A percentile compares a stretch with the other conserved stretches of the same genome.
phyloP scores from a whole-genome alignment of 1,284 basidiomycete species.

The Leccinum glutinopallens region DNA sequence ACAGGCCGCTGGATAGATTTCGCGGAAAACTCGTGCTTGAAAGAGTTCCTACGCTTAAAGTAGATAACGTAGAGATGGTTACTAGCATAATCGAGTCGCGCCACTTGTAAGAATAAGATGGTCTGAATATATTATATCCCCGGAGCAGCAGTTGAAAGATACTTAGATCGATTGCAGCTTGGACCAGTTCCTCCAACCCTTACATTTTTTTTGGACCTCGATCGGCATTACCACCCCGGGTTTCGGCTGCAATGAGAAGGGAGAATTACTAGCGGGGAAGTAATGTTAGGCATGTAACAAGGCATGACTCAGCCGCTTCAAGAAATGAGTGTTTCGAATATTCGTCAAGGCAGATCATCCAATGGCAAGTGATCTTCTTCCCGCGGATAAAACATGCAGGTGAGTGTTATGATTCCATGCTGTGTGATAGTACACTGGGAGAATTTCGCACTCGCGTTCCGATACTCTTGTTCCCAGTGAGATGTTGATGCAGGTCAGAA shows the following conservation, averaged over 20 bases:
- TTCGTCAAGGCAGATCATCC: too few relatives aligned
- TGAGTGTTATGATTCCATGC: not conserved
- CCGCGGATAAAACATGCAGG: not conserved
- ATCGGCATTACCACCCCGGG: too few relatives aligned
- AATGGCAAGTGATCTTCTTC: too few relatives aligned
- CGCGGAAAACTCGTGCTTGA: constrained; percentile 47
- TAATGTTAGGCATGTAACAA: too few relatives aligned
- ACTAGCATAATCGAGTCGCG: not conserved
- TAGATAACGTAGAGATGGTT: constrained; percentile 29
- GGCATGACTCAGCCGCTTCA: too few relatives aligned
- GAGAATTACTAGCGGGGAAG: too few relatives aligned
- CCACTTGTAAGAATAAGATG: not conserved
- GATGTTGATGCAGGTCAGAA: not conserved
- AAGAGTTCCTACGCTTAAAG: constrained; percentile 37
- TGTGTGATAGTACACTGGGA: not conserved
- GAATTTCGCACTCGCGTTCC: not conserved
- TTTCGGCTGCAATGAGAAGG: too few relatives aligned
- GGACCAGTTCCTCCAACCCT: too few relatives aligned
- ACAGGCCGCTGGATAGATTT: constrained; percentile 40
- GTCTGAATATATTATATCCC: not conserved
- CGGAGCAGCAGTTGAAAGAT: not conserved
- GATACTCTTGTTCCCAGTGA: not conserved
- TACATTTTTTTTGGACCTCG: not conserved
- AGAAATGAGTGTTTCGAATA: too few relatives aligned
- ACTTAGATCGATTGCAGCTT: not conserved